Percentiles rank a stretch among this genome's conserved stretches.
Conservation (phyloP, 202 grass and related monocot species). For the Schoenoplectus tabernaemontani region DNA sequence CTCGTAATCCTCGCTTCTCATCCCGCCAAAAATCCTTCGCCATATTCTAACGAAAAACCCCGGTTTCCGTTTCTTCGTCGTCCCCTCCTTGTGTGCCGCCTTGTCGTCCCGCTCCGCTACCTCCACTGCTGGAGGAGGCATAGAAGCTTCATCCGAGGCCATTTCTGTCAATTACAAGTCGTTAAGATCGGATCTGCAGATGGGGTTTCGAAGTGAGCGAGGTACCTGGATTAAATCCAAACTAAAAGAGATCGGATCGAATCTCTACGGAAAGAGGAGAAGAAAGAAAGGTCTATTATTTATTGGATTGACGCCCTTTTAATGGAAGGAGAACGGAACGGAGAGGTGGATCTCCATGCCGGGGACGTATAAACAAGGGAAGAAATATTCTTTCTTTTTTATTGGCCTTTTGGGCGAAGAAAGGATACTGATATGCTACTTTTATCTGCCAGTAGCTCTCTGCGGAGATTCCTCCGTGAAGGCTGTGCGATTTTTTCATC, state of each 20-base stretch:
- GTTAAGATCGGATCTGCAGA: conserved; percentile 38
- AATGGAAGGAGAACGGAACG: not conserved
- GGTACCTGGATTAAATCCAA: too few species aligned
- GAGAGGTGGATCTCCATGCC: too few species aligned
- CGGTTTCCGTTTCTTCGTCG: conserved; percentile 18
- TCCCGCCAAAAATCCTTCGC: conserved; percentile 54
- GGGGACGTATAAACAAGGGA: too few species aligned
- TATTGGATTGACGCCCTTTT: conserved; percentile 5
- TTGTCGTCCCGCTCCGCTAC: not conserved
- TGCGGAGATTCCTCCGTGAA: too few species aligned
- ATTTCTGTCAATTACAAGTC: conserved; percentile 3
- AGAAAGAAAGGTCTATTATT: not conserved
- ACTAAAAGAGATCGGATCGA: conserved; percentile 2
- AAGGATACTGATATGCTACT: too few species aligned
- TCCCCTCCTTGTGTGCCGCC: not conserved
- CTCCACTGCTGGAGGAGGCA: not conserved
- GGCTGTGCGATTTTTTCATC: too few species aligned
- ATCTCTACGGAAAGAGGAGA: not conserved
- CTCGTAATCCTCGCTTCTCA: conserved; percentile 66
- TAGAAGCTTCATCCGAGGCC: not conserved
- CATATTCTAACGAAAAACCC: conserved; percentile 50
- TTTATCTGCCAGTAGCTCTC: too few species aligned
- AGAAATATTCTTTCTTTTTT: too few species aligned
- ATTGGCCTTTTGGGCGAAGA: too few species aligned
- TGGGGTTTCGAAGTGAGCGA: conserved; percentile 10